Evolutionary conservation across 208 protist genomes (phyloP), one percentile per base, ranked within the genome.

Genomic region (Acanthamoeba rhysodes): DNA sequence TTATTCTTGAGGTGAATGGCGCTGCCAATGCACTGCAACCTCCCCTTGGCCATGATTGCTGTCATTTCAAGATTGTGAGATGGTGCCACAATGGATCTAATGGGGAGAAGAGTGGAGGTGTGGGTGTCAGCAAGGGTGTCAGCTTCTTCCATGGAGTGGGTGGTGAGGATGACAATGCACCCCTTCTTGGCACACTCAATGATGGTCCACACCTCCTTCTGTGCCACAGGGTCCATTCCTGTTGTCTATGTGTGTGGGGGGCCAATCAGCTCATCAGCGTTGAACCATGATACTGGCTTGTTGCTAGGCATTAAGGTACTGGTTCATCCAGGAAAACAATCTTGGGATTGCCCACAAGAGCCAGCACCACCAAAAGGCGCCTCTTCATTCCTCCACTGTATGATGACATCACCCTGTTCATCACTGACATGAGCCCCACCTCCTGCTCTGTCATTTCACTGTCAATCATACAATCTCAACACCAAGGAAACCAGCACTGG

Each of bases 281-380:
- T n/a, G n/a, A n/a, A n/a, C n/a, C n/a, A 41, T 41, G 37, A 41
- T n/a, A n/a, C n/a, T n/a, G 37, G 37, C 37, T 41, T 41, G 37
- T 41, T 1, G 1, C 37, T 41, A 41, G 45, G 45, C n/a, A n/a
- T n/a, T n/a, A 9, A 48, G 45, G 9, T 94, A 94, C 91, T 45
- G 97, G 97, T 85, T 98, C 97, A 76, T 97, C 97, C 2, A 97
- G 80, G 32, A 97, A 95, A 0, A 97, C 66, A 37, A 97, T 70
- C 50, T 88, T 96, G 14, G 96, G 95, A 53, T 95, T 84, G 22
- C 95, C 96, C 82, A 96, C 50, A 41, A 41, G 37, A 32, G 82
- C 90, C 29, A 98, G 88, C 16, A 95, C 80, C 70, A 72, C 29
- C 14, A 24, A 94, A 0, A 94, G 90, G 12, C 64, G 62, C 27